Percentiles rank a stretch among this genome's conserved stretches.
Conservation (phyloP, 2,329 filamentous ascomycete genomes). For the Aulographum hederae region DNA sequence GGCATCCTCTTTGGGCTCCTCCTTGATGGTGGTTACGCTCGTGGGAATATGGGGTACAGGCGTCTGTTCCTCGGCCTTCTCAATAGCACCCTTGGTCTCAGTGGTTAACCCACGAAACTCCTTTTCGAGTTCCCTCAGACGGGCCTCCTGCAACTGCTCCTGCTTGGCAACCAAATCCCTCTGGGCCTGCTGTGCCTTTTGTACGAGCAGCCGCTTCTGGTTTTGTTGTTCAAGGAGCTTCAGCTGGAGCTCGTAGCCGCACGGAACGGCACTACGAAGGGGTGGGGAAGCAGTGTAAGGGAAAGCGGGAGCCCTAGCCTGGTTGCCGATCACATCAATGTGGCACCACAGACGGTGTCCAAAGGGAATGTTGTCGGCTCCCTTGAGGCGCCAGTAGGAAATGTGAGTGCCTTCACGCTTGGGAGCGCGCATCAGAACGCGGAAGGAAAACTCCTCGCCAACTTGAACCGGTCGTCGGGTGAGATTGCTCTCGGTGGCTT, state of each 20-base stretch:
- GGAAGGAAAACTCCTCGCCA: conserved; percentile 63
- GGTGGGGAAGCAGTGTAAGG: no score
- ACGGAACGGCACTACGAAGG: no score
- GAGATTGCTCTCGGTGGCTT: conserved; percentile 67
- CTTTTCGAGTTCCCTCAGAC: no score
- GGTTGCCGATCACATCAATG: conserved; percentile 39
- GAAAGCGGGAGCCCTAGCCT: no score
- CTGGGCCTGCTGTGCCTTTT: conserved; percentile 1
- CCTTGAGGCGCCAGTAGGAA: conserved; percentile 92
- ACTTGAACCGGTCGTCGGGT: conserved; percentile 50
- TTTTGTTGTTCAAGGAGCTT: background rate
- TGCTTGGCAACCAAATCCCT: no score
- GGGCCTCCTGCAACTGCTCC: no score
- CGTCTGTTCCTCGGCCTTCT: background rate
- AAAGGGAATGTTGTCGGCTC: conserved; percentile 62
- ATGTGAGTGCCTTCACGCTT: conserved; percentile 59
- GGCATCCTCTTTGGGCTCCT: background rate
- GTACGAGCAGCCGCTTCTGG: background rate
- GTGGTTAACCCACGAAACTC: no score
- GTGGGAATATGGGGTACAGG: no score
- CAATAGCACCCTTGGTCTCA: conserved; percentile 3
- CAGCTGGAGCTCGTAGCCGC: background rate
- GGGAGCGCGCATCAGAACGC: conserved; percentile 68
- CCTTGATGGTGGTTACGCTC: background rate
- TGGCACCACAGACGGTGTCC: conserved; percentile 95